Evolutionary conservation across 148 eudicot species (phyloP), one percentile per base, ranked within the genome.

Genomic region (Persicaria maculosa): DNA sequence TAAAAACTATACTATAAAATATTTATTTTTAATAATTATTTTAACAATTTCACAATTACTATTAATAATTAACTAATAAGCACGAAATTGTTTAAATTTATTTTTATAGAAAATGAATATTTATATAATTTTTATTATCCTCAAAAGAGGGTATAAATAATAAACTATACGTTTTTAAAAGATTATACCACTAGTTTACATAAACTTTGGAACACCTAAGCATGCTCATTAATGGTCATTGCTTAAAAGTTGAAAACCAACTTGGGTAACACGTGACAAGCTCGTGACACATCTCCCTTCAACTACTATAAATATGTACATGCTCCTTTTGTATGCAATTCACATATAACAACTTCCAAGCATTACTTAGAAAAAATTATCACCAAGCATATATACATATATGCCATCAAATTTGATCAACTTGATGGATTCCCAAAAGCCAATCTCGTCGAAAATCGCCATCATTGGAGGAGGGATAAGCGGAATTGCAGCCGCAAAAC

Each of bases 381-480:
- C 25, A 12, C 47, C n/a, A 65, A 53, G 17, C 43, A 61, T 31
- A 14, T 25, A 6, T 4, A 25, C 1, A 25, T 25, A 6, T 1
- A 25, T 52, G 16, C 16, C 62, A 57, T 22, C 19, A 57, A 1
- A 16, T 57, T 57, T 20, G 9, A n/a, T 57, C 22, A 19, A 7
- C 11, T 7, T 48, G 25, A 68, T 65, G 57, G 67, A 75, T 46
- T 48, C 59, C 8, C 55, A 52, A 44, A 77, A 74, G 20, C 53
- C 77, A 15, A 43, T 55, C 1, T 16, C 43, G 48, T 83, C 88
- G 6, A 92, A 85, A 76, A 88, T 93, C 14, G 97, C 87, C 67
- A 89, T 93, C 44, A 84, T 93, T 0, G 98, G 98, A 44, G 97
- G 83, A 48, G 98, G 98, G 19, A 91, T 93, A n/a, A 93, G 98